phyloP scores from a whole-genome alignment of 164 flowering plant genomes.

The Litsea cubeba region DNA sequence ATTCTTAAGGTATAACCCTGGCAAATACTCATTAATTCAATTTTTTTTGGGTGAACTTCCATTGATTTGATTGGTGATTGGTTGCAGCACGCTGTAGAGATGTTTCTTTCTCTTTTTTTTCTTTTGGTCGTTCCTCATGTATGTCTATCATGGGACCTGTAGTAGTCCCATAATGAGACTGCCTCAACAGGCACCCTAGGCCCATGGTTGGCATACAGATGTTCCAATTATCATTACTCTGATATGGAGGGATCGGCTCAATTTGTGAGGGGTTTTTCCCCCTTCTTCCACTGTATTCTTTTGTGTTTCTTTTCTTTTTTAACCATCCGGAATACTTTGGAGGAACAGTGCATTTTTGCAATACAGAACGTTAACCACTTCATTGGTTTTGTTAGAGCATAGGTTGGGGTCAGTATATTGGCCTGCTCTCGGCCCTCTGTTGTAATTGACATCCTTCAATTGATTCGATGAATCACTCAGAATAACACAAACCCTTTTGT shows the following conservation, averaged over 20 bases:
- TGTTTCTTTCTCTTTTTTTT: not conserved
- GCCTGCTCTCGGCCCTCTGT: too few species aligned
- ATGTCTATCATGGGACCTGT: not conserved
- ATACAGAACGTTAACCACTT: not conserved
- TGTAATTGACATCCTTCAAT: too few species aligned
- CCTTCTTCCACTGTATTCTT: not conserved
- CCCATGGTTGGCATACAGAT: not conserved
- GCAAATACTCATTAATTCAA: not conserved
- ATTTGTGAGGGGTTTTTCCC: not conserved
- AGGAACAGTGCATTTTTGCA: not conserved
- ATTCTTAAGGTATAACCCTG: conserved; percentile 1
- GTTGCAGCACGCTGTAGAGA: not conserved
- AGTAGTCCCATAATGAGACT: not conserved
- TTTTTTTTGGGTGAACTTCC: not conserved
- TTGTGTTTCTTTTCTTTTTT: not conserved
- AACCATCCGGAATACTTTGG: not conserved
- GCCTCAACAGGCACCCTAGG: too few species aligned
- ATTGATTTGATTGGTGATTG: not conserved
- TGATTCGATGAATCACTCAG: too few species aligned
- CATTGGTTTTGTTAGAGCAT: not conserved
- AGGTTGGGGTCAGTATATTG: not conserved
- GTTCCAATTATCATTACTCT: not conserved
- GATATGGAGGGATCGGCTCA: not conserved
- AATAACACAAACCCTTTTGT: too few species aligned
- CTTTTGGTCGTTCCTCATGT: not conserved